Evolutionary conservation across 2,329 filamentous ascomycete genomes (phyloP).

Genomic region (Trichoderma sp.): DNA sequence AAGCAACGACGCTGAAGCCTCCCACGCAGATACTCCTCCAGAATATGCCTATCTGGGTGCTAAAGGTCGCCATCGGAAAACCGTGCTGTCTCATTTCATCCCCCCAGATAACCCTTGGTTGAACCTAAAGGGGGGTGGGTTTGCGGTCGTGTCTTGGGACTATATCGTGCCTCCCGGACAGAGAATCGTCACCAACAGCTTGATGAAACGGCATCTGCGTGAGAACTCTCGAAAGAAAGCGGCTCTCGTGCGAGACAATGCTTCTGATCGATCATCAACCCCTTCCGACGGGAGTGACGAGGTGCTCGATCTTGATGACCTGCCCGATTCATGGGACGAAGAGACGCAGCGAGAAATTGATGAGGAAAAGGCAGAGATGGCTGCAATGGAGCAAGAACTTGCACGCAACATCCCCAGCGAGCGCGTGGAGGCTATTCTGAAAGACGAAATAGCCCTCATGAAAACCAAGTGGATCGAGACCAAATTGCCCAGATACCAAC

Average conservation of each 20-base stretch:
- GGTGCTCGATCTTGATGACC: slow-evolving; percentile 48
- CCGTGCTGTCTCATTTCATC: slow-evolving; percentile 34
- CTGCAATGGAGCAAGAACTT: slow-evolving; percentile 27
- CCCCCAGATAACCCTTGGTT: slow-evolving; percentile 34
- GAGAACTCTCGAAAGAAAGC: slow-evolving; percentile 34
- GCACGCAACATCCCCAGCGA: slow-evolving; percentile 43
- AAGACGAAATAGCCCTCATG: slow-evolving; percentile 55
- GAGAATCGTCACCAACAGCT: slow-evolving; percentile 47
- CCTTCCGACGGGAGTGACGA: slow-evolving; percentile 39
- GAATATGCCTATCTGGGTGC: slow-evolving; percentile 43
- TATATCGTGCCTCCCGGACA: slow-evolving; percentile 46
- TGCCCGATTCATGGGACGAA: slow-evolving; percentile 49
- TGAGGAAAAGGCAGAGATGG: slow-evolving; percentile 40
- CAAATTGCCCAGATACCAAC: slow-evolving; percentile 58
- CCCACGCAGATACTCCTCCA: background rate
- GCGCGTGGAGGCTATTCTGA: slow-evolving; percentile 56
- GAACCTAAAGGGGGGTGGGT: slow-evolving; percentile 33
- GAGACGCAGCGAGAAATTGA: slow-evolving; percentile 65
- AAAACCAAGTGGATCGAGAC: slow-evolving; percentile 59
- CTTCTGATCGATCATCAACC: slow-evolving; percentile 29
- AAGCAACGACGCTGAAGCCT: too few relatives aligned
- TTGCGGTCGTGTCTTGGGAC: slow-evolving; percentile 36
- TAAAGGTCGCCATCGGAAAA: slow-evolving; percentile 35
- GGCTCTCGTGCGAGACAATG: slow-evolving; percentile 26
- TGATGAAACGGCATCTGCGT: slow-evolving; percentile 46